These are phyloP conservation scores for Botrytis deweyae DNA, from an alignment of 2,329 filamentous ascomycete species.

Conservation along the genomic window DNA sequence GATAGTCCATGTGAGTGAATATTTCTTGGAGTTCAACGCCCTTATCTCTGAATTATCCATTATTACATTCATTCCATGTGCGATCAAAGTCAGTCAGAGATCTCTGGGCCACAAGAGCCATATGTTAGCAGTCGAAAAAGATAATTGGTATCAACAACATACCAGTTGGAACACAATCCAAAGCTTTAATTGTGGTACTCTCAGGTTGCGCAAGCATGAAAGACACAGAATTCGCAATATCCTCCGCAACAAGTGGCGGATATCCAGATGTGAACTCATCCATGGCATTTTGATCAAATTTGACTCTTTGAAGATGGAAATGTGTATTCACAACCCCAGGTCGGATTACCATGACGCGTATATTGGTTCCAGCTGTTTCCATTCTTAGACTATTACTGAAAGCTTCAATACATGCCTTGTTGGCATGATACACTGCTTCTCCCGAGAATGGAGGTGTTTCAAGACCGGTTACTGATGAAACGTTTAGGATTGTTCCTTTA, in stretches of 20 bases:
- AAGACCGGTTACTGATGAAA: background rate
- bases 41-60: background rate
- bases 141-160: background rate
- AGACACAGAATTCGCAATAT: background rate
- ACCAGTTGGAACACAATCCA: background rate
- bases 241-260: background rate
- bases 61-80: background rate
- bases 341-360: background rate
- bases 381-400: background rate
- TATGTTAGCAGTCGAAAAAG: background rate
- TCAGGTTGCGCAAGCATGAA: background rate
- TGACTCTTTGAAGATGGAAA: background rate
- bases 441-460: background rate
- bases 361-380: background rate
- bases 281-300: background rate
- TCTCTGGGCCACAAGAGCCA: background rate
- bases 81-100: background rate
- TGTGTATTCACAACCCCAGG: background rate
- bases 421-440: background rate
- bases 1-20: background rate
- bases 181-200: background rate
- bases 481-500: background rate
- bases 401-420: background rate
- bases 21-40: rapidly evolving
- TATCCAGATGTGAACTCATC: background rate